Evolutionary conservation across 768 basidiomycete species (phyloP).

Genomic region (Trametes cinnabarina): DNA sequence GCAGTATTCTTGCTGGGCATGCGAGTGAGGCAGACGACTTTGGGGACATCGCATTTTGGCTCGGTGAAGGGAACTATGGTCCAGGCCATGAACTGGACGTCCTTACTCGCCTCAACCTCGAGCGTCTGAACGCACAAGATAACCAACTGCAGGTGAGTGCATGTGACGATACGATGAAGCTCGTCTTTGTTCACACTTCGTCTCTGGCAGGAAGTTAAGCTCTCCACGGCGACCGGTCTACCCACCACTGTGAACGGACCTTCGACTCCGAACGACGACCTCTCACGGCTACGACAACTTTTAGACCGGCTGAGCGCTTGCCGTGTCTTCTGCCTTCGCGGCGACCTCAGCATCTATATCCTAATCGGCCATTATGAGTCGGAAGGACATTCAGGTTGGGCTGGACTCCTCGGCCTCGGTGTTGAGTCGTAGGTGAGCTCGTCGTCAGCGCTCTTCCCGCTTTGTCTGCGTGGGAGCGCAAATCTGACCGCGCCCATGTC

Average conservation of each 20-base stretch:
- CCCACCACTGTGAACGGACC: background rate
- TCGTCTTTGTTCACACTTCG: background rate
- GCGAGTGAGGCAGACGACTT: constrained; percentile 58
- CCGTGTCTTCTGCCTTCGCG: background rate
- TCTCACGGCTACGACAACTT: background rate
- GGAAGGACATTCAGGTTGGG: background rate
- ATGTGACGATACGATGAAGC: background rate
- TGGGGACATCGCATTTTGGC: constrained; percentile 52
- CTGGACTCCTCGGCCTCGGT: background rate
- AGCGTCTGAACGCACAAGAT: background rate
- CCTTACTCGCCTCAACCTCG: constrained; percentile 35
- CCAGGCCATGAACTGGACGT: constrained; percentile 31
- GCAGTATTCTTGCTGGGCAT: constrained; percentile 53
- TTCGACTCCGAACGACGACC: background rate
- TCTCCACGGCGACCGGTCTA: background rate
- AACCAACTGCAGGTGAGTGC: background rate
- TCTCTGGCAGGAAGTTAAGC: background rate
- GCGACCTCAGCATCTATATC: background rate
- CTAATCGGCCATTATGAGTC: background rate
- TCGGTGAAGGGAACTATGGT: constrained; percentile 43
- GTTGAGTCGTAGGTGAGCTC: background rate
- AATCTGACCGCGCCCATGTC: background rate
- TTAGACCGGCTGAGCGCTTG: background rate
- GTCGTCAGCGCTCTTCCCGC: background rate
- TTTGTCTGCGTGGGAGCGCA: background rate